Conservation (phyloP, 1,139 yeast genomes). For the Kurtzmaniella quercitrusa region DNA sequence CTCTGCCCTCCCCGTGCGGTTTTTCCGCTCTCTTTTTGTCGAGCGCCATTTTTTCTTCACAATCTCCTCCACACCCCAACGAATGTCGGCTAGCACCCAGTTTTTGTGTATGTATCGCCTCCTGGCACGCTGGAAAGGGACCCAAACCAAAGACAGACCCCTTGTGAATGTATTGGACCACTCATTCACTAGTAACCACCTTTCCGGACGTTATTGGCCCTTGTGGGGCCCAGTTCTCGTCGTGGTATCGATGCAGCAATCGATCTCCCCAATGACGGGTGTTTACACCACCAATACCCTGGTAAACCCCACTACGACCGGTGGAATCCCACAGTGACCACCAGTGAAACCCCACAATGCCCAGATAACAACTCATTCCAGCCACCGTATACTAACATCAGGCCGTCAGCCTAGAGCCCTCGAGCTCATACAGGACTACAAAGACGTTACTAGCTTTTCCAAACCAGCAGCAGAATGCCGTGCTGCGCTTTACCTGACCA, state of each 20-base stretch:
- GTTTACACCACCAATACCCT: too few relatives aligned
- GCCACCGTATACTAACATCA: conserved; percentile 21
- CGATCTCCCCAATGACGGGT: not conserved
- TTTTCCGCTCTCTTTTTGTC: conserved; percentile 1
- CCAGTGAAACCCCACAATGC: too few relatives aligned
- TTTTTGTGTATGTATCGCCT: conserved; percentile 35
- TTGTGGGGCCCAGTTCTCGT: too few relatives aligned
- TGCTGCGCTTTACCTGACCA: conserved; percentile 45
- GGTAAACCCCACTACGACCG: too few relatives aligned
- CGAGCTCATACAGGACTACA: conserved; percentile 53
- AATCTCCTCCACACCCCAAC: not conserved
- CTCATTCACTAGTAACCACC: too few relatives aligned
- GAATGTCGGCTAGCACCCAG: conserved; percentile 37
- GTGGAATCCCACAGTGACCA: too few relatives aligned
- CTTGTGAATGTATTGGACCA: not conserved
- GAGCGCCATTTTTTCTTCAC: conserved; percentile 1
- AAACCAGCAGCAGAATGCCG: conserved; percentile 41
- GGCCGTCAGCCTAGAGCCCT: conserved; percentile 63
- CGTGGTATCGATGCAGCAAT: not conserved
- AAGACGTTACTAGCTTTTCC: conserved; percentile 28
- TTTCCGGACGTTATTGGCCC: too few relatives aligned
- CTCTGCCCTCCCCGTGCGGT: not conserved
- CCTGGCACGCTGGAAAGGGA: not conserved
- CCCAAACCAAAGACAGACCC: too few relatives aligned
- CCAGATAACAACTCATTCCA: too few relatives aligned